Evolutionary conservation across 768 basidiomycete genomes (phyloP), one percentile per base, ranked within the genome.

Genomic region (Candolleomyces efflorescens): DNA sequence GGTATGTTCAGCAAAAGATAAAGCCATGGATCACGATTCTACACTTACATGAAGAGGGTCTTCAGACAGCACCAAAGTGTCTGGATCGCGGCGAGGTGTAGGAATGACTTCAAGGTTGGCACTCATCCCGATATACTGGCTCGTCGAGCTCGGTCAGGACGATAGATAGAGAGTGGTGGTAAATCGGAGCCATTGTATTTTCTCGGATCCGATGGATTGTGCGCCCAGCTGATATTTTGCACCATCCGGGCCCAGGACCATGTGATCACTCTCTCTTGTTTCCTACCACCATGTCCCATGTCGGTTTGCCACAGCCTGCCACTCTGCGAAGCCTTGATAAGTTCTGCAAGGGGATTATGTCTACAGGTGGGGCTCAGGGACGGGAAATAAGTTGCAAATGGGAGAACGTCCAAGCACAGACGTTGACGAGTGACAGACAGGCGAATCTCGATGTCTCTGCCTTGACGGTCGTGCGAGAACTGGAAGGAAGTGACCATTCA

Each of bases 21-120:
- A 57, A 43, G 46, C 41, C 41, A 38, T 23, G 5, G 3, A n/a
- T n/a, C 26, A 37, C 24, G 43, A 18, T 48, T 24, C 23, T 2
- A 53, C 53, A 66, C 81, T 62, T 62, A 87, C 87, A 68, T 89
- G 86, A 23, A 79, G 72, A 22, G 85, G 85, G 70, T 88, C 84
- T 2, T 71, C 66, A 15, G 87, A 89, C 27, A 71, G 71, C 4
- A 89, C 81, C 17, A 89, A 78, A 10, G 71, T 68, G 62, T 87
- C 85, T 9, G 72, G 57, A 12, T 72, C 60, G 46, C 32, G 32
- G 11, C 32, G 32, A 32, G 32, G 32, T 11, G 32, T 32, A 2
- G 32, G 32, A 32, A 32, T 32, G 32, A 32, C 2, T 11, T 32
- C 32, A 32, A 32, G 7, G 32, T 32, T 32, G 32, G 32, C 32